These are phyloP conservation scores for Jaminaea rosea DNA, from an alignment of 1,284 basidiomycete genomes.

Conservation along the genomic window DNA sequence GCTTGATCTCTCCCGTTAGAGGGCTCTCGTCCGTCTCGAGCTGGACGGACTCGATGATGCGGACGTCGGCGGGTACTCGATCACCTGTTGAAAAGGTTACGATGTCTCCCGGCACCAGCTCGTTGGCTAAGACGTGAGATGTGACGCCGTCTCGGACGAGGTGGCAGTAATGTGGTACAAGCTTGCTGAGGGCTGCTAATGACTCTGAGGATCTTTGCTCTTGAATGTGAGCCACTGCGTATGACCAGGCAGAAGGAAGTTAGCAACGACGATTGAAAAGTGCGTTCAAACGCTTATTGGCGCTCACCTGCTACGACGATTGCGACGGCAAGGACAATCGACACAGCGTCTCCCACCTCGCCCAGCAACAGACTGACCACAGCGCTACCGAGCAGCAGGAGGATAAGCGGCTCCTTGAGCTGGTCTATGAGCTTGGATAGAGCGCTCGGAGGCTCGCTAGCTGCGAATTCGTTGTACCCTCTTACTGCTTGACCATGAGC, in stretches of 20 bases:
- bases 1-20: constrained; percentile 82
- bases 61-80: constrained; percentile 84
- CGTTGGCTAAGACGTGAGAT: constrained; percentile 71
- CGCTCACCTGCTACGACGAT: constrained; percentile 80
- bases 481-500: constrained; percentile 8
- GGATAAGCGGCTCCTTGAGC: constrained; percentile 86
- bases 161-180: constrained; percentile 91
- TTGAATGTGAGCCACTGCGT: constrained; percentile 82
- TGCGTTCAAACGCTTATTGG: background rate
- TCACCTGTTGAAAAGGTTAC: constrained; percentile 80
- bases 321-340: constrained; percentile 82
- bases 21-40: constrained; percentile 92
- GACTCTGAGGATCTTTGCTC: constrained; percentile 90
- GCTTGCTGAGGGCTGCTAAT: constrained; percentile 86
- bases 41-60: constrained; percentile 67
- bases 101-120: constrained; percentile 87
- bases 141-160: constrained; percentile 60
- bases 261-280: background rate
- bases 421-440: constrained; percentile 81
- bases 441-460: constrained; percentile 69
- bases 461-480: constrained; percentile 72
- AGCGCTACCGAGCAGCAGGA: constrained; percentile 79
- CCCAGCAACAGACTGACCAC: constrained; percentile 79
- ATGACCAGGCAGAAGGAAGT: background rate
- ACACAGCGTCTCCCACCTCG: constrained; percentile 85